Evolutionary conservation across 2,329 filamentous ascomycete species (phyloP).

Genomic region (Talaromyces rugulosus): DNA sequence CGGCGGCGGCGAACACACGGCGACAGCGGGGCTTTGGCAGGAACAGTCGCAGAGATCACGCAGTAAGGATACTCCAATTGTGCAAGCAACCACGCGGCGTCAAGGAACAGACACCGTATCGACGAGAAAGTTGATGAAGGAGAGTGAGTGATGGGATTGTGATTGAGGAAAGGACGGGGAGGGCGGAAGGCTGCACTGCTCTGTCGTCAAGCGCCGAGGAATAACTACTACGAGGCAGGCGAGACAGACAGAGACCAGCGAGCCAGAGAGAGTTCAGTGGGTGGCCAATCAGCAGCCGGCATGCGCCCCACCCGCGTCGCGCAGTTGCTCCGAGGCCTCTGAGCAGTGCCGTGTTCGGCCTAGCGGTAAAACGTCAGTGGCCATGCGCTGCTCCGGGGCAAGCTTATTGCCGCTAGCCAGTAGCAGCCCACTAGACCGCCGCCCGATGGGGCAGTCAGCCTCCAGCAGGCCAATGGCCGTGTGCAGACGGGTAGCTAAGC

Average conservation of each 20-base stretch:
- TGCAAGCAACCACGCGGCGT: background rate
- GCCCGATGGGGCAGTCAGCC: background rate
- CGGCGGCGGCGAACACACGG: background rate
- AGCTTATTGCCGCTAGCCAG: background rate
- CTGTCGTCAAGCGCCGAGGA: background rate
- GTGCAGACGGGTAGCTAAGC: background rate
- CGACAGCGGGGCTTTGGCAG: background rate
- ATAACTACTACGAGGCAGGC: background rate
- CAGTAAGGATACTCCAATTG: background rate
- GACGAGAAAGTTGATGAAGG: background rate
- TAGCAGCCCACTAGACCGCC: background rate
- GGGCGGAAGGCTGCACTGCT: background rate
- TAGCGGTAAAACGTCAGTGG: background rate
- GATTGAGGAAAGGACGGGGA: background rate
- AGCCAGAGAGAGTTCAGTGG: background rate
- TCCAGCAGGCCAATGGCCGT: background rate
- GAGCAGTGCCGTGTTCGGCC: background rate
- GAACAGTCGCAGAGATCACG: background rate
- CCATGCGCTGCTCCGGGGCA: background rate
- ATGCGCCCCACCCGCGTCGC: background rate
- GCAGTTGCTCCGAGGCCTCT: background rate
- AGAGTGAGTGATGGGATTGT: background rate
- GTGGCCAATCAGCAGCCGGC: background rate
- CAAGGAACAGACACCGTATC: background rate
- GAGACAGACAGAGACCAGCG: background rate